Evolutionary conservation across 2,329 filamentous ascomycete genomes (phyloP), one percentile per base, ranked within the genome.

Genomic region (Claviceps sp.): DNA sequence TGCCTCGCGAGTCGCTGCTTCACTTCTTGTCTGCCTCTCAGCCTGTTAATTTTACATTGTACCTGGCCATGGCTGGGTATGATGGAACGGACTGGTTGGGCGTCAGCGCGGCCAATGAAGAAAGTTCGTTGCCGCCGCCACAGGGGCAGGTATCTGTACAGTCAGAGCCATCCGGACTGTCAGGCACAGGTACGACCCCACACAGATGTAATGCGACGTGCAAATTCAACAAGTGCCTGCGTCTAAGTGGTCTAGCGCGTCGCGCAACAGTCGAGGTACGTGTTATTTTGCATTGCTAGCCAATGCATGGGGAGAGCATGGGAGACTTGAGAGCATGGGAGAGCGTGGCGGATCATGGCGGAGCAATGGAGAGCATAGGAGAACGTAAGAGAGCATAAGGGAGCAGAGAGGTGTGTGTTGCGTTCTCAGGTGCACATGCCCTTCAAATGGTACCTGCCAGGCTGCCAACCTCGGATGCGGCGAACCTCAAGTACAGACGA

Each of bases 81-180:
- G 50, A 54, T 52, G 50, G 52, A 54, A 52, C 50, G 16, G 7
- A 24, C 37, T 45, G 46, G 44, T 22, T 24, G n/a, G 47, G 42
- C 26, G 30, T 30, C 18, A 18, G 20, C n/a, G 5, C 41, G 47
- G 53, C 55, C 55, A 55, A 56, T 55, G 50, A 42, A 34, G 38
- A 14, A 11, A 37, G 26, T 46, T 26, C 46, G 52, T 55, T 40
- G 40, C 50, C 48, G 47, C 20, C 44, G 37, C 24, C 49, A 30
- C 52, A 45, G 37, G 46, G 34, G 22, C 37, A 18, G 18, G 18
- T 37, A 37, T 44, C 14, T 48, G 16, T 16, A 37, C 47, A 13
- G 37, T 24, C 45, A 7, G 37, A 11, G 41, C 24, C 20, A 24
- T 38, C 52, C 37, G 42, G 41, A 11, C 20, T 5, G 16, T 6